A percentile compares a stretch with the other conserved stretches of the same genome.
These are phyloP conservation scores for Gentiana straminea DNA, from an alignment of 257 asterid genomes.

Conservation along the genomic window DNA sequence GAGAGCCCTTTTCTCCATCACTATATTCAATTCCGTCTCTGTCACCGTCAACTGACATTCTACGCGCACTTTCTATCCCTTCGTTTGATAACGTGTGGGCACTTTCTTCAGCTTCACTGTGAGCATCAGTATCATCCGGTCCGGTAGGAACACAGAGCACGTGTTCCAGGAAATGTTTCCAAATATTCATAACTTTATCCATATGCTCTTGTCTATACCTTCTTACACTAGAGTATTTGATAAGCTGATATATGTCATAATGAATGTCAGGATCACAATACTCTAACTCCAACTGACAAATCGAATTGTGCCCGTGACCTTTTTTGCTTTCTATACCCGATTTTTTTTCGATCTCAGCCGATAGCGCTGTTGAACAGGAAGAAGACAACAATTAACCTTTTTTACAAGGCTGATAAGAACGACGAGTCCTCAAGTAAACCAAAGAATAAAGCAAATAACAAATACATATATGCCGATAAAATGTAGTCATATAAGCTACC, in stretches of 20 bases:
- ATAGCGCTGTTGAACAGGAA: conserved; percentile 41
- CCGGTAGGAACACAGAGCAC: conserved; percentile 54
- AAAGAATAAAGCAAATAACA: too few relatives aligned
- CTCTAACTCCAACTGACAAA: conserved; percentile 55
- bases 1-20: conserved; percentile 61
- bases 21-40: conserved; percentile 67
- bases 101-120: conserved; percentile 55
- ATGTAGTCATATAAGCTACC: conserved; percentile 23
- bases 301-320: conserved; percentile 38
- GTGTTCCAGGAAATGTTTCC: conserved; percentile 78
- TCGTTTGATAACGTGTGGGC: conserved; percentile 36
- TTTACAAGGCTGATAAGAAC: too few relatives aligned
- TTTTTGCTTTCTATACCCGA: conserved; percentile 46
- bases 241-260: conserved; percentile 66
- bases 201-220: conserved; percentile 65
- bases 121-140: conserved; percentile 43
- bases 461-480: too few relatives aligned
- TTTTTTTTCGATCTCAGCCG: conserved; percentile 71
- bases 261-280: conserved; percentile 80
- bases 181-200: conserved; percentile 65
- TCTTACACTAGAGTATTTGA: conserved; percentile 66
- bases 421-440: too few relatives aligned
- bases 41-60: conserved; percentile 52
- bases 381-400: too few relatives aligned
- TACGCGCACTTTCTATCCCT: conserved; percentile 39